Conservation (phyloP, 2,329 filamentous ascomycete genomes). For the Aspergillus phoenicis region DNA sequence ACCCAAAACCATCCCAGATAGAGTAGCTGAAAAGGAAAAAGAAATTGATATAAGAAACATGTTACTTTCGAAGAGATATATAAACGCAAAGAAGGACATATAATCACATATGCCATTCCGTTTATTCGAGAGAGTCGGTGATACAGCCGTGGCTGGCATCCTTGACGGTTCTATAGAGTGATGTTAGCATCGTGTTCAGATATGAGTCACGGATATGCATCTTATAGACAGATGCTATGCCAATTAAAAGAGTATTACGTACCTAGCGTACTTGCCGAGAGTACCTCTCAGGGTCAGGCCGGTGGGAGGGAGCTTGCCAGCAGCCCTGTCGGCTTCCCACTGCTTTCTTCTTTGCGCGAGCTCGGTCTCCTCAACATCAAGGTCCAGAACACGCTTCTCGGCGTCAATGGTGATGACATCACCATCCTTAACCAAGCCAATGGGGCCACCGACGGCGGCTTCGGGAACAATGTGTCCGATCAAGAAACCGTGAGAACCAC, state of each 20-base stretch:
- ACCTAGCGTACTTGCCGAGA: constrained; percentile 68
- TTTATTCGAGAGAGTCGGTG: constrained; percentile 45
- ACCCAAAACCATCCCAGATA: constrained; percentile 7
- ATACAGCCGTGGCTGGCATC: constrained; percentile 54
- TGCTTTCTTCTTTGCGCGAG: constrained; percentile 58
- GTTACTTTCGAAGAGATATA: constrained; percentile 1
- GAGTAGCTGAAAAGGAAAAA: background rate
- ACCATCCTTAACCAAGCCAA: constrained; percentile 78
- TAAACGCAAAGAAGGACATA: constrained; percentile 16
- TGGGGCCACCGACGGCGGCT: constrained; percentile 81
- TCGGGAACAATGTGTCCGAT: constrained; percentile 88
- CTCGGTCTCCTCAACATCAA: constrained; percentile 68
- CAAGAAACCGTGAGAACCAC: constrained; percentile 82
- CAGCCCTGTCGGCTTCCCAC: constrained; percentile 57
- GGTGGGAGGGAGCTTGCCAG: constrained; percentile 52
- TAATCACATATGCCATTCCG: constrained; percentile 13
- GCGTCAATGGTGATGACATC: constrained; percentile 82
- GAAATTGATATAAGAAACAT: constrained; percentile 1
- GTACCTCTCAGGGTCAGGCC: constrained; percentile 64
- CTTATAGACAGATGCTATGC: background rate
- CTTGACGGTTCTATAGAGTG: constrained; percentile 37
- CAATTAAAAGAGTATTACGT: constrained; percentile 17
- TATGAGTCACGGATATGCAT: background rate
- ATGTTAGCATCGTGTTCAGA: background rate
- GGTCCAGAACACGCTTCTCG: constrained; percentile 67